phyloP scores from a whole-genome alignment of 1,139 yeast genomes.

The Ogataea hybrid region DNA sequence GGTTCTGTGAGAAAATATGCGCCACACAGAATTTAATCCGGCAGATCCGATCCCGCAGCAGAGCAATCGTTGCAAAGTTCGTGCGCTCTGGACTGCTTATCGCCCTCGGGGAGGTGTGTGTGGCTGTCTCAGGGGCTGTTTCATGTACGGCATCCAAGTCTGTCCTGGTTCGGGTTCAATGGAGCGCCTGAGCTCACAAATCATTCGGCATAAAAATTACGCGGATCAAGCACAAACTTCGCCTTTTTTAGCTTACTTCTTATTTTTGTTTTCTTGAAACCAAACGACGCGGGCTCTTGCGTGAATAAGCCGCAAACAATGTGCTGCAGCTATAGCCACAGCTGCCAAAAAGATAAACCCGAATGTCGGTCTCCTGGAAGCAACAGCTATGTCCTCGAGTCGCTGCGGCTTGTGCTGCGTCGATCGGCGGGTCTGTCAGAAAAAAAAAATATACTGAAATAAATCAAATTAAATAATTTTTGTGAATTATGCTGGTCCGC shows the following conservation, averaged over 20 bases:
- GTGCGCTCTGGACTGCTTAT: background rate
- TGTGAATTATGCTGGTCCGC: background rate
- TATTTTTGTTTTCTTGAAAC: background rate
- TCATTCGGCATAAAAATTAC: conserved; percentile 3
- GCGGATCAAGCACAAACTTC: conserved; percentile 1
- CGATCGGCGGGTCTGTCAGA: background rate
- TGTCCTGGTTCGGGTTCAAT: background rate
- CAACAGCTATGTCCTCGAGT: background rate
- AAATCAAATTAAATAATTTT: background rate
- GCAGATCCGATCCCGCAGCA: conserved; percentile 10
- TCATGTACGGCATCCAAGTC: too few relatives aligned
- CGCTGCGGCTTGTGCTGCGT: background rate
- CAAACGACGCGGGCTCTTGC: conserved; percentile 4
- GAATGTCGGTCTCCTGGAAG: background rate
- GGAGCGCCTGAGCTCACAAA: background rate
- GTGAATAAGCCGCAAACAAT: background rate
- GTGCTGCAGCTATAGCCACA: background rate
- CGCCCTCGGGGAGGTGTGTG: too few relatives aligned
- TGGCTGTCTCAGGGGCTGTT: too few relatives aligned
- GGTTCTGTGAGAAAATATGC: background rate
- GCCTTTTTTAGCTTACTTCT: background rate
- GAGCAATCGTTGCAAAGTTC: background rate
- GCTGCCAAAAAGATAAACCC: background rate
- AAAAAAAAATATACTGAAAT: background rate
- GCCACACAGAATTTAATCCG: conserved; percentile 10